Conservation (phyloP, 164 flowering plant genomes). For the Protea cynaroides region DNA sequence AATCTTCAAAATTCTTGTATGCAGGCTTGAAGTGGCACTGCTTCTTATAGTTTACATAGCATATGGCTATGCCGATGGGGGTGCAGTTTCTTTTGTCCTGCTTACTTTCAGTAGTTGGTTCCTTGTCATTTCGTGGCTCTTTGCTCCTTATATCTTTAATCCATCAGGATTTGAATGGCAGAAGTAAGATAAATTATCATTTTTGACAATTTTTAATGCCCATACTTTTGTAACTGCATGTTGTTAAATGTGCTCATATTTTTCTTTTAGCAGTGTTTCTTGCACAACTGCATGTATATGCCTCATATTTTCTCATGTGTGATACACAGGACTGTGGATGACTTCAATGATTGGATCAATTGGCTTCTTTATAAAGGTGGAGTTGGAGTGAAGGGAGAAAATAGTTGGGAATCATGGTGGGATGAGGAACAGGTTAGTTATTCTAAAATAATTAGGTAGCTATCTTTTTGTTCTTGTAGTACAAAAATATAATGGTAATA, state of each 20-base stretch:
- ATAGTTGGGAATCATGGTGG: conserved; percentile 99
- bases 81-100: conserved; percentile 62
- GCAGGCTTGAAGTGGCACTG: conserved; percentile 95
- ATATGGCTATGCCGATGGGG: conserved; percentile 83
- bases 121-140: conserved; percentile 95
- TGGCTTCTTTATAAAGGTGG: conserved; percentile 99
- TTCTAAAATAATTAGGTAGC: no score
- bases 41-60: conserved; percentile 89
- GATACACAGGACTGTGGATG: conserved; percentile 81
- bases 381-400: conserved; percentile 89
- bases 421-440: conserved; percentile 87
- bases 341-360: conserved; percentile 92
- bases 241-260: no score
- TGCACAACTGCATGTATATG: not conserved
- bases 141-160: conserved; percentile 95
- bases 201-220: not conserved
- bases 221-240: no score
- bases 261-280: not conserved
- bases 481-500: no score
- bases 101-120: conserved; percentile 98
- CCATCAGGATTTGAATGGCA: conserved; percentile 99
- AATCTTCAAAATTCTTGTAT: conserved; percentile 5
- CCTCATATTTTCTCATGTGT: not conserved
- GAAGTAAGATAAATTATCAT: conserved; percentile 38
- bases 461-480: no score